Evolutionary conservation across 2,329 filamentous ascomycete species (phyloP).

Genomic region (Trichoderma arundinaceum): DNA sequence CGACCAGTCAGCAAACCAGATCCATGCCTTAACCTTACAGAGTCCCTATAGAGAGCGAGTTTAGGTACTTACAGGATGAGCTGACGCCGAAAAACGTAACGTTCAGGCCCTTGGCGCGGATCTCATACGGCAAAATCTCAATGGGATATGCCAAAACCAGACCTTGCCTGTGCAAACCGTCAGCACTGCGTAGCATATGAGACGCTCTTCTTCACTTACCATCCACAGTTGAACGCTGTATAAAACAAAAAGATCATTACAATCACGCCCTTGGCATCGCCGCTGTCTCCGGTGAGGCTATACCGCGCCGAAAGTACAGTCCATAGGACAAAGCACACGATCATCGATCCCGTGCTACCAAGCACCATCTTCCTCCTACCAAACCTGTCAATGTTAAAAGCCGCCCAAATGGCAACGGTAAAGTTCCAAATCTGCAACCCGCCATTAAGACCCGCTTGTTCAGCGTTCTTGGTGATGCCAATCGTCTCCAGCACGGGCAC

Average conservation of each 20-base stretch:
- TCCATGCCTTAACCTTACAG: too few relatives aligned
- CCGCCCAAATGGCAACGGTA: slow-evolving; percentile 19
- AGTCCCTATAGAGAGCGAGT: too few relatives aligned
- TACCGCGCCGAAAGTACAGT: slow-evolving; percentile 23
- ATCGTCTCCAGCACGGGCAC: slow-evolving; percentile 28
- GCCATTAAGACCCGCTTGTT: slow-evolving; percentile 24
- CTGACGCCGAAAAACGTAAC: slow-evolving; percentile 47
- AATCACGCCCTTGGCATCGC: slow-evolving; percentile 22
- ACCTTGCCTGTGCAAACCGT: slow-evolving; percentile 40
- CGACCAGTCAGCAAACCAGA: neutral
- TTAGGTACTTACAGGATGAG: slow-evolving; percentile 2
- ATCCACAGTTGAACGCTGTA: slow-evolving; percentile 27
- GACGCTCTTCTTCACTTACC: slow-evolving; percentile 4
- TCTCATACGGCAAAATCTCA: slow-evolving; percentile 63
- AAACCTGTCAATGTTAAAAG: slow-evolving; percentile 21
- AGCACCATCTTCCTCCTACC: slow-evolving; percentile 23
- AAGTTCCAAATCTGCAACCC: slow-evolving; percentile 28
- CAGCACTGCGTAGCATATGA: neutral
- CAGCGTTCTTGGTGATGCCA: slow-evolving; percentile 24
- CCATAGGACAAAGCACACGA: slow-evolving; percentile 21
- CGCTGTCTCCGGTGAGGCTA: slow-evolving; percentile 1
- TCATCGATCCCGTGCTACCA: slow-evolving; percentile 24
- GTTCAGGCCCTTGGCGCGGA: slow-evolving; percentile 67
- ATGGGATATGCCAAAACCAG: slow-evolving; percentile 63
- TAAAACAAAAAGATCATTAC: slow-evolving; percentile 30